Evolutionary conservation across 352 stramenopile genomes (phyloP).

Genomic region (Phytopythium aichiense): DNA sequence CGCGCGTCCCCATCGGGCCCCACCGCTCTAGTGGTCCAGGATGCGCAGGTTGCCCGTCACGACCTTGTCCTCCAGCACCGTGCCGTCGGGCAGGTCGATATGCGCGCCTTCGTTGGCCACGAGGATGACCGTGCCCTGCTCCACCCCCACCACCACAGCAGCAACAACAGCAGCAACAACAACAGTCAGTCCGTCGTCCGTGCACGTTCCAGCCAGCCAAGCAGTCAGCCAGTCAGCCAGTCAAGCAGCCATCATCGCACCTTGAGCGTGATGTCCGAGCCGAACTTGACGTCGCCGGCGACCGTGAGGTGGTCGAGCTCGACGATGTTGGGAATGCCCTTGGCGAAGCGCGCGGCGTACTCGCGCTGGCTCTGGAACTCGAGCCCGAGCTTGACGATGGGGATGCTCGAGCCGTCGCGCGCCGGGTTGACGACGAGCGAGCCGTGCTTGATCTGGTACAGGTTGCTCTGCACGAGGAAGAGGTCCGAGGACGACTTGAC

Average conservation of each 20-base stretch:
- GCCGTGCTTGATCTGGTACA: slow-evolving; percentile 93
- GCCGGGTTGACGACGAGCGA: slow-evolving; percentile 86
- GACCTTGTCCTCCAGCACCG: slow-evolving; percentile 93
- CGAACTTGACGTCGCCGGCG: slow-evolving; percentile 91
- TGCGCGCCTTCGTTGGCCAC: slow-evolving; percentile 92
- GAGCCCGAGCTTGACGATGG: slow-evolving; percentile 91
- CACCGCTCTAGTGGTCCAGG: slow-evolving; percentile 78
- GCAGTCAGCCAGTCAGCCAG: too few relatives aligned
- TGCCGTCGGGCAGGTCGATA: slow-evolving; percentile 92
- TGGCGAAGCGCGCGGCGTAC: slow-evolving; percentile 83
- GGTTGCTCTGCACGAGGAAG: slow-evolving; percentile 92
- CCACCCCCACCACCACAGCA: neutral
- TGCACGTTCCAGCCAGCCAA: too few relatives aligned
- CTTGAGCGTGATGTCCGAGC: slow-evolving; percentile 90
- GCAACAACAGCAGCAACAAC: neutral
- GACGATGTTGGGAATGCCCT: slow-evolving; percentile 90
- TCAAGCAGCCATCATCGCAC: slow-evolving; percentile 19
- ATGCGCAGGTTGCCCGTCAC: slow-evolving; percentile 93
- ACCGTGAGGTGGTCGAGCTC: slow-evolving; percentile 93
- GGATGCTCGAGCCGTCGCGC: slow-evolving; percentile 79
- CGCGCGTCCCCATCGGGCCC: neutral
- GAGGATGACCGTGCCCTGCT: slow-evolving; percentile 92
- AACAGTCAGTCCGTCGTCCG: too few relatives aligned
- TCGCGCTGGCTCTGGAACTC: slow-evolving; percentile 90
- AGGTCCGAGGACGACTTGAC: slow-evolving; percentile 99